Evolutionary conservation across 2,329 filamentous ascomycete genomes (phyloP).

Genomic region (Claviceps spartinae): DNA sequence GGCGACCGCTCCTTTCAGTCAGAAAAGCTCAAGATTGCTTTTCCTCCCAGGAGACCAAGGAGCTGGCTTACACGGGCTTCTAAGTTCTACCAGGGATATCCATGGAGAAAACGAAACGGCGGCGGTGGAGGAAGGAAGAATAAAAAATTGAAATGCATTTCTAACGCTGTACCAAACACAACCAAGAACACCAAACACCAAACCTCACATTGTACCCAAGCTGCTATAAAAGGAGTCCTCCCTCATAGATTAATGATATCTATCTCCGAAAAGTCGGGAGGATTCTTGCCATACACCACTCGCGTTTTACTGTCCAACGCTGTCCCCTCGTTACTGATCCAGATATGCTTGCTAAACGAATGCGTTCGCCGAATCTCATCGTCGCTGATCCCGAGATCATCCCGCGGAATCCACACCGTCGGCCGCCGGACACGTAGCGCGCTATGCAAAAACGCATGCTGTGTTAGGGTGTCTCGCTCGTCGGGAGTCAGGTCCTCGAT

Average conservation of each 20-base stretch:
- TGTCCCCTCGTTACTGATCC: conserved; percentile 89
- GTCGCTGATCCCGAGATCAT: conserved; percentile 79
- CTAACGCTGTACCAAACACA: too few relatives aligned
- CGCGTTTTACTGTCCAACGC: conserved; percentile 71
- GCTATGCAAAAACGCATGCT: conserved; percentile 80
- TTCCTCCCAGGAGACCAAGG: too few relatives aligned
- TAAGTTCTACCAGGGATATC: too few relatives aligned
- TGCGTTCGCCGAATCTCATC: conserved; percentile 76
- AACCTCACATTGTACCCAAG: too few relatives aligned
- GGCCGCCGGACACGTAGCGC: conserved; percentile 75
- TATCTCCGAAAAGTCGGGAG: conserved; percentile 79
- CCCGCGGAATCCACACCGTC: conserved; percentile 85
- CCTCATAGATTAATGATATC: conserved; percentile 66
- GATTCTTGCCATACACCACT: conserved; percentile 72
- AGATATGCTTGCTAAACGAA: conserved; percentile 64
- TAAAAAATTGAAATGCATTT: too few relatives aligned
- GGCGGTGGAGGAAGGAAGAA: too few relatives aligned
- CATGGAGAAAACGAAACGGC: too few relatives aligned
- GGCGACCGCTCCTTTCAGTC: too few relatives aligned
- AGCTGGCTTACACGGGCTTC: too few relatives aligned
- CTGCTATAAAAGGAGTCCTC: too few relatives aligned
- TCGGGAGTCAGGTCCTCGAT: conserved; percentile 87
- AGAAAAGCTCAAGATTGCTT: too few relatives aligned
- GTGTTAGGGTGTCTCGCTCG: conserved; percentile 72
- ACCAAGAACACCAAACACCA: too few relatives aligned